A percentile compares a stretch with the other conserved stretches of the same genome.
Conservation (phyloP, 805 yeast genomes). For the Yarrowia sp. region DNA sequence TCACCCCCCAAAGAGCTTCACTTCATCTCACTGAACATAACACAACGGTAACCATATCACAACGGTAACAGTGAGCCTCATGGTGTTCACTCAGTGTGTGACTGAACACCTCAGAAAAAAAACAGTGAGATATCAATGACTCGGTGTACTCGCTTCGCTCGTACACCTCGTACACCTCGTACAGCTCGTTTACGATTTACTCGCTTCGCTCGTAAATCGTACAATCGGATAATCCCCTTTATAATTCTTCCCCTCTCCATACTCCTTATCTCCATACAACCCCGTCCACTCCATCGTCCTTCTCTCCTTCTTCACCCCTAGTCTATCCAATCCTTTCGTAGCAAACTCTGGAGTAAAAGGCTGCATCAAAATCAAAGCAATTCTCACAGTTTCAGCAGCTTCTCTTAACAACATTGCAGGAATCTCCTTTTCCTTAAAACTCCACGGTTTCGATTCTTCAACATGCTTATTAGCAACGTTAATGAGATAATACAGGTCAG, state of each 20-base stretch:
- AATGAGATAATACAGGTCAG: conserved; percentile 57
- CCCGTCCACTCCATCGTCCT: conserved; percentile 48
- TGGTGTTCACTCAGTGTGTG: not conserved
- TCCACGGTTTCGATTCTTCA: conserved; percentile 79
- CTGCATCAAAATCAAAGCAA: conserved; percentile 61
- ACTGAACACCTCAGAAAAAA: too few relatives aligned
- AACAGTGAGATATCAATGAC: too few relatives aligned
- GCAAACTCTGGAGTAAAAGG: conserved; percentile 75
- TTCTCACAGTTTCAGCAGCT: conserved; percentile 70
- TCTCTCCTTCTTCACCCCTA: conserved; percentile 50
- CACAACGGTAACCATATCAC: too few relatives aligned
- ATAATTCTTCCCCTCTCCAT: conserved; percentile 58
- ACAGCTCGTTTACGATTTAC: not conserved
- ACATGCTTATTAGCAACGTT: conserved; percentile 63
- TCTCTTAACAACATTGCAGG: conserved; percentile 59
- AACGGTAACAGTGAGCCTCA: too few relatives aligned
- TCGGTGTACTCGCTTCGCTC: not conserved
- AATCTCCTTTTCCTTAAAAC: conserved; percentile 37
- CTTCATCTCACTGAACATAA: too few relatives aligned
- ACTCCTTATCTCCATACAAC: conserved; percentile 58
- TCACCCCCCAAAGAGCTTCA: too few relatives aligned
- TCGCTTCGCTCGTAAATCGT: not conserved
- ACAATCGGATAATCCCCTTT: conserved; percentile 51
- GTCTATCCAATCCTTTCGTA: conserved; percentile 53
- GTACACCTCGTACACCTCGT: not conserved